Evolutionary conservation across 2,329 filamentous ascomycete genomes (phyloP).

Genomic region (Botrytis pseudocinerea): DNA sequence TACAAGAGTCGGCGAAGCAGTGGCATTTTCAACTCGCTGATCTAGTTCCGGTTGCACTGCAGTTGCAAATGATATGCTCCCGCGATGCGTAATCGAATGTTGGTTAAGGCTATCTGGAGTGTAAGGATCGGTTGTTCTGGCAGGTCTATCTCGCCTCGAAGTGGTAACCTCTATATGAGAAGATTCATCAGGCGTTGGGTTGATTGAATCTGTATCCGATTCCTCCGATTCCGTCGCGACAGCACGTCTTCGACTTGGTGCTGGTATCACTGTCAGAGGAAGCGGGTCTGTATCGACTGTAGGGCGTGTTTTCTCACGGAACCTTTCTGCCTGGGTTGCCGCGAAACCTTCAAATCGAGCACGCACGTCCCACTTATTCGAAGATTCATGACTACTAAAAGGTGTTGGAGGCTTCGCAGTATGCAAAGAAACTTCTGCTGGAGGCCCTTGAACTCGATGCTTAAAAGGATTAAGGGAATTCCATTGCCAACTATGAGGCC

Average conservation of each 20-base stretch:
- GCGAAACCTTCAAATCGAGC: slow-evolving; percentile 62
- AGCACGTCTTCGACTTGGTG: slow-evolving; percentile 59
- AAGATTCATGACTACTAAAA: slow-evolving; percentile 28
- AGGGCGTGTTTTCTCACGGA: slow-evolving; percentile 57
- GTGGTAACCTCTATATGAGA: slow-evolving; percentile 4
- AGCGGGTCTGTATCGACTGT: slow-evolving; percentile 56
- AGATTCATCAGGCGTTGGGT: neutral
- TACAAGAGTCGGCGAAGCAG: slow-evolving; percentile 5
- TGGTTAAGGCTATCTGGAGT: slow-evolving; percentile 33
- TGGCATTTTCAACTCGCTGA: slow-evolving; percentile 8
- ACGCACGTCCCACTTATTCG: slow-evolving; percentile 55
- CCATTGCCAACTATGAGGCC: slow-evolving; percentile 27
- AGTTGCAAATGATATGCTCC: slow-evolving; percentile 37
- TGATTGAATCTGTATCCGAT: slow-evolving; percentile 25
- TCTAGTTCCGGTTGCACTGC: slow-evolving; percentile 28
- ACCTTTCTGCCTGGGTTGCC: slow-evolving; percentile 58
- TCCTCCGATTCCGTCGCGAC: slow-evolving; percentile 59
- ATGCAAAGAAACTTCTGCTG: slow-evolving; percentile 40
- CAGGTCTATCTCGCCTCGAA: slow-evolving; percentile 19
- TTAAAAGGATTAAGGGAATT: slow-evolving; percentile 38
- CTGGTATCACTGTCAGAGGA: slow-evolving; percentile 61
- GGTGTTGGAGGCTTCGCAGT: slow-evolving; percentile 28
- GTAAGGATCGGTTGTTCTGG: slow-evolving; percentile 35
- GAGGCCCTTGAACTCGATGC: slow-evolving; percentile 35
- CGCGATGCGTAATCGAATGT: slow-evolving; percentile 35